Conservation (phyloP, 2,329 filamentous ascomycete species). For the Fusarium graminum region DNA sequence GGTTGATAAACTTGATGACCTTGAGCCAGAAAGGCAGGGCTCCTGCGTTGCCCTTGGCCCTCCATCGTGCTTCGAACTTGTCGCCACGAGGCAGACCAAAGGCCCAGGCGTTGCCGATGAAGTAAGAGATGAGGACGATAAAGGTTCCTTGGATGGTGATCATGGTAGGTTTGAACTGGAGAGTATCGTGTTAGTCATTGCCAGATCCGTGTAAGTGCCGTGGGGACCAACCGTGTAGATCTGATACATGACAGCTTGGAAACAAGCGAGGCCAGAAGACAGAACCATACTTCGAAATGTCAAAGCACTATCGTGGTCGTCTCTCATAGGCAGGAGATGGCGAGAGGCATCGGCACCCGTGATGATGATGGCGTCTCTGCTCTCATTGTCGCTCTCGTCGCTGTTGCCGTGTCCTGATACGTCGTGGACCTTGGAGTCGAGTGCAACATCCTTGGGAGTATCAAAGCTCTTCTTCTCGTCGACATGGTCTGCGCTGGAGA, state of each 20-base stretch:
- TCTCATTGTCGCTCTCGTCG: slow-evolving; percentile 53
- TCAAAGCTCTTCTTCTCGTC: slow-evolving; percentile 39
- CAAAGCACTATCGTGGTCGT: slow-evolving; percentile 64
- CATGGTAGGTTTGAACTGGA: slow-evolving; percentile 65
- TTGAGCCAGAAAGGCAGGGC: slow-evolving; percentile 58
- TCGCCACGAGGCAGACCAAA: slow-evolving; percentile 64
- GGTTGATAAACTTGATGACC: slow-evolving; percentile 62
- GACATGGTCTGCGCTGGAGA: slow-evolving; percentile 13
- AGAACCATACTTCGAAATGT: slow-evolving; percentile 67
- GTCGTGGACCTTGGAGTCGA: slow-evolving; percentile 8
- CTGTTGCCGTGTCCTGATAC: slow-evolving; percentile 6
- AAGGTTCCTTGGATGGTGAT: slow-evolving; percentile 66
- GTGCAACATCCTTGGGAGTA: slow-evolving; percentile 9
- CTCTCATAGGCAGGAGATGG: slow-evolving; percentile 64
- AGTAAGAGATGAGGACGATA: slow-evolving; percentile 69
- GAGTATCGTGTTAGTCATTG: slow-evolving; percentile 3
- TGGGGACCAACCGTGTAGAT: slow-evolving; percentile 63
- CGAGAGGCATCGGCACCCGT: slow-evolving; percentile 64
- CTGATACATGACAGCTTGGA: slow-evolving; percentile 68
- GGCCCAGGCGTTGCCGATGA: slow-evolving; percentile 60
- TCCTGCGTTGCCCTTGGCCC: slow-evolving; percentile 56
- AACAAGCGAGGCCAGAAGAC: slow-evolving; percentile 62
- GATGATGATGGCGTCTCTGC: slow-evolving; percentile 61
- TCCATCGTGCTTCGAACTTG: slow-evolving; percentile 62
- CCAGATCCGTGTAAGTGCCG: neutral